A percentile compares a stretch with the other conserved stretches of the same genome.
These are phyloP conservation scores for Leishmania major DNA, from an alignment of 208 protist genomes.

Conservation along the genomic window DNA sequence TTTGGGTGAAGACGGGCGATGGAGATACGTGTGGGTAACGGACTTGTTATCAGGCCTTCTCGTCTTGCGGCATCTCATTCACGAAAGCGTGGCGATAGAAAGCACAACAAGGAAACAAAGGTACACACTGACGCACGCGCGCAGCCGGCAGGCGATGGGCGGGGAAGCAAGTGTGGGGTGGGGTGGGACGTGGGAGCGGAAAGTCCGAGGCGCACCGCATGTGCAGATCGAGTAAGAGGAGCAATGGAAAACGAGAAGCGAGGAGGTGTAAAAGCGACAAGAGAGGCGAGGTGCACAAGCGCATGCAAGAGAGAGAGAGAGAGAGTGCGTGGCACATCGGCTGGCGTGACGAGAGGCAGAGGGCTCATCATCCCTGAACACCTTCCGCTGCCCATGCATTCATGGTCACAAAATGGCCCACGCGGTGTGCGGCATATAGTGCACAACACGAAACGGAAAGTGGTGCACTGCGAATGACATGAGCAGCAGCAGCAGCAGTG, in stretches of 20 bases:
- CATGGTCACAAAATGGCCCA: not conserved
- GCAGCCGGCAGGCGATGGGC: not conserved
- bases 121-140: not conserved
- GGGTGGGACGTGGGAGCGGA: not conserved
- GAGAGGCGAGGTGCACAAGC: not conserved
- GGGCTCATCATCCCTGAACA: not conserved
- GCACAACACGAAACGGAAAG: conserved; percentile 7
- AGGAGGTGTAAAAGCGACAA: not conserved
- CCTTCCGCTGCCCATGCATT: not conserved
- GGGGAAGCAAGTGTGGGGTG: not conserved
- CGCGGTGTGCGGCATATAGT: not conserved
- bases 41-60: not conserved
- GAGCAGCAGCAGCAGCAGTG: not conserved
- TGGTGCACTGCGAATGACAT: not conserved
- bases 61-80: not conserved
- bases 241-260: not conserved
- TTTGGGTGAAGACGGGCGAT: not conserved
- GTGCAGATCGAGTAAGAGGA: not conserved
- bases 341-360: not conserved
- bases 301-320: not conserved
- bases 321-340: not conserved
- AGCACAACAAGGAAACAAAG: not conserved
- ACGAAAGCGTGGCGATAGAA: not conserved
- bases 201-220: not conserved
- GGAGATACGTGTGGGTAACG: conserved; percentile 1